Evolutionary conservation across 169 alveolate species (phyloP), one percentile per base, ranked within the genome.

Genomic region (Plasmodium vivax): DNA sequence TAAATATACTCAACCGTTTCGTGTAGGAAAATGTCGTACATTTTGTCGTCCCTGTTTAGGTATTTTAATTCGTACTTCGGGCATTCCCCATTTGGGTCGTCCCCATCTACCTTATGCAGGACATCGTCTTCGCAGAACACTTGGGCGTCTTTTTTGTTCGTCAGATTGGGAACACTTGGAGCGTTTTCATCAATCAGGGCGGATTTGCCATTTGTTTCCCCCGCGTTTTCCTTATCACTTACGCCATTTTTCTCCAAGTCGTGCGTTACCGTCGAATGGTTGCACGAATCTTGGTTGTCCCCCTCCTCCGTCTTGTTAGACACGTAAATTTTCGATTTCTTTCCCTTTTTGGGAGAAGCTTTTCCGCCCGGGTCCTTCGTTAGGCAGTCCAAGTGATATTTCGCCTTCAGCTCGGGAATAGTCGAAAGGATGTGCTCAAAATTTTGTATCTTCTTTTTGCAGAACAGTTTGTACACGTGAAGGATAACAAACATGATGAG

Each of bases 1-100:
- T 92, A 92, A 30, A 92, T 92, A 92, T 75, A 36, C 77, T 92
- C 85, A 82, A 92, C 54, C 43, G 95, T 72, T 82, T 92, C 92
- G 56, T 92, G 82, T 77, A 92, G 75, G 54, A 54, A 92, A 38
- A 16, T 73, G 27, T 41, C 51, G 38, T 92, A 82, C 85, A 82
- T 72, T 47, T 62, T 38, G 41, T 92, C 32, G 27, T 82, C 83
- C 23, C 30, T 85, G 68, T 73, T 92, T 58, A 82, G 34, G 32
- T 92, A 41, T 30, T 82, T 68, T 41, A 82, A 92, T 45, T 82
- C 85, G 54, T 92, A 92, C 32, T 68, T 68, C 72, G 58, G 9
- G 23, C 72, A 41, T 19, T 68, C 45, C 51, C 16, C 47, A 71
- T 19, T 43, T 41, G 38, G 14, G 5, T 43, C 12, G 74, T 71